Evolutionary conservation across 352 stramenopile genomes (phyloP), one percentile per base, ranked within the genome.

Genomic region (Globisporangium spiculum): DNA sequence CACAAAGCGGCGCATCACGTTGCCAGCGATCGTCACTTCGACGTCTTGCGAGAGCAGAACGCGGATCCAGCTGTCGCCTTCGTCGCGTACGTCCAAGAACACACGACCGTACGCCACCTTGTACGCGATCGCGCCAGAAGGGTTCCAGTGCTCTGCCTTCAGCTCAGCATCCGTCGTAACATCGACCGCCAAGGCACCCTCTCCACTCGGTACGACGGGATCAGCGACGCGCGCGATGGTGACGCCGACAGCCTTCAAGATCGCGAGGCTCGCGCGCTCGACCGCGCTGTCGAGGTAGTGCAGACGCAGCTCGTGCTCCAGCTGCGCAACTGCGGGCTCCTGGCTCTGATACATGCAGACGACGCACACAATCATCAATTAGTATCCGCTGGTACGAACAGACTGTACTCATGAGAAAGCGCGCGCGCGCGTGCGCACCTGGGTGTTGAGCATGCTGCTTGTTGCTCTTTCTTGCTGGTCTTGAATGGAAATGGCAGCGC

Each of bases 11-110:
- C 82, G 83, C 32, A 80, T 76, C 9, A 74, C 71, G 3, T 53
- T 20, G 32, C 44, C 27, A 1, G 57, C 53, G 22, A 93, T 32
- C 24, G 67, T 70, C 14, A 83, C 48, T 4, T 67, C 66, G 58
- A 85, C 73, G 57, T 76, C 82, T 6, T 76, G 68, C 5, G 67
- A 56, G n/a, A 93, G 66, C 22, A 71, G 58, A 56, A 76, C 75
- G 50, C 85, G 85, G 63, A 93, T 76, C 85, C 85, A 93, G 58
- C 76, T 83, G 61, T 93, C 79, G 18, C 78, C 85, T 38, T 79
- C 83, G 70, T 93, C 86, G 22, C 86, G 86, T 46, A 90, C 78
- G 73, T 92, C 81, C 61, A 93, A 58, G 30, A 80, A 79, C 58
- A 88, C 74, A 60, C 75, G 69, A 22, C 86, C 83, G 9, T 69